Base-by-base conservation (phyloP, 2,329 filamentous ascomycete species). In the Chrysoporthe deuterocubensis region DNA sequence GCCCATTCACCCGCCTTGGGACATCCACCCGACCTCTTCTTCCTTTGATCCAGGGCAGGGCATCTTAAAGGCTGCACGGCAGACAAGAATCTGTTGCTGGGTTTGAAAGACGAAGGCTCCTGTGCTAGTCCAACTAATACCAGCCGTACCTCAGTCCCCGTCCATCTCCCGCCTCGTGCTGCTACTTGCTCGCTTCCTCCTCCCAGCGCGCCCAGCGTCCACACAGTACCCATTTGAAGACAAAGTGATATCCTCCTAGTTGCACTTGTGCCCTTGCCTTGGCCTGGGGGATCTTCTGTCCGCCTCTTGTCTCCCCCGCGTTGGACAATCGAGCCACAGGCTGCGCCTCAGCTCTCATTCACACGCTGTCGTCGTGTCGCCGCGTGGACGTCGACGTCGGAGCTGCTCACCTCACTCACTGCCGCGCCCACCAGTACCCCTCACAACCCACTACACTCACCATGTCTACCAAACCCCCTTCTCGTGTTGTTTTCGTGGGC, bases 401-500 rank as follows among this genome's bases (percentile, higher is more conserved):
- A 40, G 52, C 60, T 64, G 37, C 43, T 32, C 54, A 57, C 32
- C 26, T 48, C 21, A 42, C 59, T 48, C 43, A 48, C 42, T 48
- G 42, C 57, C 48, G 26, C 37, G 5, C 21, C 37, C 13, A 16
- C 7, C 37, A 42, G 11, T 21, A 21, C n/a, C 9, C 57, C 37
- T 21, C 42, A 37, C 60, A 32, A n/a, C 37, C 3, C 46, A 40
- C 8, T 21, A n/a, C 43, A 54, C n/a, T 64, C 54, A 57, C 74
- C 78, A 93, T 87, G 91, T 92, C 85, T 78, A 87, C 86, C 74
- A 92, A 93, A 80, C 90, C 90, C 76, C 90, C 89, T 14, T 92
- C 91, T 18, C 88, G 91, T 70, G 91, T 94, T 40, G 91, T 95
- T 69, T 96, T 96, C 78, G 92, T 95, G 68, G 92, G 92, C 72